phyloP scores from a whole-genome alignment of 306 rosid species.

The Trifolium repens region DNA sequence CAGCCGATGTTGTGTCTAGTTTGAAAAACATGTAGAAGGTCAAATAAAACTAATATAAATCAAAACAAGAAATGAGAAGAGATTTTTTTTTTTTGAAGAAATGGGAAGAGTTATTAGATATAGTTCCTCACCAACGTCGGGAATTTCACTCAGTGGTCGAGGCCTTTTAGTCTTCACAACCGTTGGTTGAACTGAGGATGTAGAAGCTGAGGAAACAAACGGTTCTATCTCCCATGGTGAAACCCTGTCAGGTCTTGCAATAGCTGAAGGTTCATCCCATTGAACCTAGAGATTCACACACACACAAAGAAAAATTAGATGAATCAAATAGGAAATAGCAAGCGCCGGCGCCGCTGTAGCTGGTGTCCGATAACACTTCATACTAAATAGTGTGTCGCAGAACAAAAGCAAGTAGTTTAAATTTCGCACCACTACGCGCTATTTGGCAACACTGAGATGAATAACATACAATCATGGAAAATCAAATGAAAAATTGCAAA shows the following conservation, averaged over 20 bases:
- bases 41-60: slow-evolving; percentile 28
- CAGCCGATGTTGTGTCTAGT: slow-evolving; percentile 53
- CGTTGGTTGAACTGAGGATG: slow-evolving; percentile 58
- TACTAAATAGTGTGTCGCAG: neutral
- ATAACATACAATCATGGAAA: slow-evolving; percentile 10
- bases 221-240: slow-evolving; percentile 97
- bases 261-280: slow-evolving; percentile 91
- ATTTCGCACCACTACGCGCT: neutral
- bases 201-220: slow-evolving; percentile 55
- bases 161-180: slow-evolving; percentile 73
- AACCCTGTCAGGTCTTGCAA: slow-evolving; percentile 86
- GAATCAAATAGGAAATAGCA: no score
- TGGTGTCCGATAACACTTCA: no score
- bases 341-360: no score
- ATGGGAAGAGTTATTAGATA: slow-evolving; percentile 7
- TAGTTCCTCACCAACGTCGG: slow-evolving; percentile 57
- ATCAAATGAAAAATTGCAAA: slow-evolving; percentile 1
- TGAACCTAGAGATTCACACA: slow-evolving; percentile 67
- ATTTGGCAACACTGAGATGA: neutral
- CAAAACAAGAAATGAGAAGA: neutral
- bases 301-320: neutral
- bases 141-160: slow-evolving; percentile 66
- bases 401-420: neutral
- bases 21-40: slow-evolving; percentile 17
- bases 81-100: neutral